phyloP scores from a whole-genome alignment of 352 stramenopile species.

The Phytophthora agathidicida region DNA sequence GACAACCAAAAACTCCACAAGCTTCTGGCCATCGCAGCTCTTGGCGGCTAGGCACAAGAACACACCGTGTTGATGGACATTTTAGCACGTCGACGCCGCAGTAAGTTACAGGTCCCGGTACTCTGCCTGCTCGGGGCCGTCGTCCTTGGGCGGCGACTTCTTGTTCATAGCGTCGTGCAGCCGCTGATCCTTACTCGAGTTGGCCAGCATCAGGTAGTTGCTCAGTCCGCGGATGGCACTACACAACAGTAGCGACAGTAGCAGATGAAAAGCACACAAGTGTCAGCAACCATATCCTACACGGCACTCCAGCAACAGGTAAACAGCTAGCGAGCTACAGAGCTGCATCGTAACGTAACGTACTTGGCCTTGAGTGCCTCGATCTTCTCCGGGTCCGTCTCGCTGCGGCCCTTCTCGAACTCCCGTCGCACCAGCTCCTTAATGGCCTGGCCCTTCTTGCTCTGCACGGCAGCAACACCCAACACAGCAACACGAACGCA shows the following conservation, averaged over 20 bases:
- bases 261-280: neutral
- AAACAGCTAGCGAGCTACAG: neutral
- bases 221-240: slow-evolving; percentile 83
- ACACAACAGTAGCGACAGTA: neutral
- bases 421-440: slow-evolving; percentile 72
- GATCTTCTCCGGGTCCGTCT: slow-evolving; percentile 85
- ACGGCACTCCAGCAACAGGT: neutral
- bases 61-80: slow-evolving; percentile 1
- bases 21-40: too few species aligned
- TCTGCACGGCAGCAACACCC: too few species aligned
- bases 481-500: neutral
- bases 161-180: slow-evolving; percentile 83
- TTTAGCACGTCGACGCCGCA: slow-evolving; percentile 2
- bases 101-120: slow-evolving; percentile 74
- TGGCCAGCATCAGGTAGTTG: slow-evolving; percentile 90
- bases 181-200: slow-evolving; percentile 90
- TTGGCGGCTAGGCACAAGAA: too few species aligned
- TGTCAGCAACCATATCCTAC: neutral
- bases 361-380: slow-evolving; percentile 87
- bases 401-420: slow-evolving; percentile 78
- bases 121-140: slow-evolving; percentile 71
- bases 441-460: slow-evolving; percentile 85
- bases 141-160: slow-evolving; percentile 39
- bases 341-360: slow-evolving; percentile 29
- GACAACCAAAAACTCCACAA: too few species aligned